phyloP scores from a whole-genome alignment of 2,329 filamentous ascomycete species.

The Coniochaeta hoffmannii region DNA sequence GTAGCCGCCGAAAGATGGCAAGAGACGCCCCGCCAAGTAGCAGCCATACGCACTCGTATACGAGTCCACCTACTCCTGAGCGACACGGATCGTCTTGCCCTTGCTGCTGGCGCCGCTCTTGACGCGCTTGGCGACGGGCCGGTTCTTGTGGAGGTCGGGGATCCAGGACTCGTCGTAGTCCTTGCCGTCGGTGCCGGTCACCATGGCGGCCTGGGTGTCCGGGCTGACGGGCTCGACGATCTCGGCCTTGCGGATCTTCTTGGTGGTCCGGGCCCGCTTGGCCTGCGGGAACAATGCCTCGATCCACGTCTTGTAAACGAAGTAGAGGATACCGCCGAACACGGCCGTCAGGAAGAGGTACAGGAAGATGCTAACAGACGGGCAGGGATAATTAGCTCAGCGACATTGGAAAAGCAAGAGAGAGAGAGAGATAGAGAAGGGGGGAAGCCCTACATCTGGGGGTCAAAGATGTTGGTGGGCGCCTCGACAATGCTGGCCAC shows the following conservation, averaged over 20 bases:
- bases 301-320: conserved; percentile 98
- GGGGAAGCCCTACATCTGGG: conserved; percentile 68
- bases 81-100: background rate
- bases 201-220: conserved; percentile 61
- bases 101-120: conserved; percentile 45
- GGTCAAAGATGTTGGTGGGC: conserved; percentile 85
- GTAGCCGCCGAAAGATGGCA: no score
- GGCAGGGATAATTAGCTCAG: conserved; percentile 1
- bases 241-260: conserved; percentile 61
- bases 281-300: conserved; percentile 91
- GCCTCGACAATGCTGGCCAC: conserved; percentile 83
- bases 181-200: conserved; percentile 56
- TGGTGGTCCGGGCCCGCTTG: conserved; percentile 55
- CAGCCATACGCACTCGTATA: no score
- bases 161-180: conserved; percentile 93
- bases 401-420: conserved; percentile 18
- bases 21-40: no score
- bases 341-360: conserved; percentile 80
- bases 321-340: conserved; percentile 79
- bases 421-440: conserved; percentile 45
- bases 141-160: conserved; percentile 79
- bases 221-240: conserved; percentile 56
- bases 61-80: background rate
- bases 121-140: conserved; percentile 64
- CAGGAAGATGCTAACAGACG: conserved; percentile 77